These are phyloP conservation scores for Dichotomocladium elegans DNA, from an alignment of 371 early-diverging fungal species.

Conservation along the genomic window DNA sequence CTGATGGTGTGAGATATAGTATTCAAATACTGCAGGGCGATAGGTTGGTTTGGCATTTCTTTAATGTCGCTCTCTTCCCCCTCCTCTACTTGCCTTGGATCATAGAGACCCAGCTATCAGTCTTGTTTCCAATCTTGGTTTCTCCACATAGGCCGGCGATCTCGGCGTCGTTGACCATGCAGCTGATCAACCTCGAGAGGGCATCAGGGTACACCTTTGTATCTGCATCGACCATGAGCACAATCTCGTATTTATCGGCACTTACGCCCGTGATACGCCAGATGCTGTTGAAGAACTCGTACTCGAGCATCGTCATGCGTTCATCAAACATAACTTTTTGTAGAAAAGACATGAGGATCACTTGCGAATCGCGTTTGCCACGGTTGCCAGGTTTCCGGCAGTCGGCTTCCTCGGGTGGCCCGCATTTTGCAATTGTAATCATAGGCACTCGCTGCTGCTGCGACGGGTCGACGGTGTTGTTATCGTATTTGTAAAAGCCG, in stretches of 20 bases:
- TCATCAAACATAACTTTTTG: constrained; percentile 93
- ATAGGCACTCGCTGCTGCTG: constrained; percentile 68
- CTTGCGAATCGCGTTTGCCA: constrained; percentile 98
- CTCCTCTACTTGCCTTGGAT: constrained; percentile 62
- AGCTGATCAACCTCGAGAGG: constrained; percentile 63
- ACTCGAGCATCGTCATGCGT: constrained; percentile 94
- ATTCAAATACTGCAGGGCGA: constrained; percentile 75
- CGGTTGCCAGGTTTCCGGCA: constrained; percentile 90
- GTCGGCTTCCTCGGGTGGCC: constrained; percentile 70
- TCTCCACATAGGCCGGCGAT: constrained; percentile 86
- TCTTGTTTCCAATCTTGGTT: constrained; percentile 84
- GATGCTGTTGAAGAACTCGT: constrained; percentile 91
- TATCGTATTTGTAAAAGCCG: constrained; percentile 78
- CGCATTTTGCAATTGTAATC: constrained; percentile 90
- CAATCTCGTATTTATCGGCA: constrained; percentile 84
- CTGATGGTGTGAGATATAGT: constrained; percentile 93
- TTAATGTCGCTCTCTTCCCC: neutral
- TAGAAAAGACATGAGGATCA: constrained; percentile 96
- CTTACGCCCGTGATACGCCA: constrained; percentile 78
- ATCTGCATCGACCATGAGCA: constrained; percentile 98
- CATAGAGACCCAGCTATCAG: constrained; percentile 81
- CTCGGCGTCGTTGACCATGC: constrained; percentile 73
- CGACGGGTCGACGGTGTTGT: constrained; percentile 40
- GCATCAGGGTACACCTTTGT: constrained; percentile 87
- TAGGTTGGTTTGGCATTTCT: neutral